Evolutionary conservation across 148 eudicot genomes (phyloP), one percentile per base, ranked within the genome.

Genomic region (Rhododendron kiyosumense): DNA sequence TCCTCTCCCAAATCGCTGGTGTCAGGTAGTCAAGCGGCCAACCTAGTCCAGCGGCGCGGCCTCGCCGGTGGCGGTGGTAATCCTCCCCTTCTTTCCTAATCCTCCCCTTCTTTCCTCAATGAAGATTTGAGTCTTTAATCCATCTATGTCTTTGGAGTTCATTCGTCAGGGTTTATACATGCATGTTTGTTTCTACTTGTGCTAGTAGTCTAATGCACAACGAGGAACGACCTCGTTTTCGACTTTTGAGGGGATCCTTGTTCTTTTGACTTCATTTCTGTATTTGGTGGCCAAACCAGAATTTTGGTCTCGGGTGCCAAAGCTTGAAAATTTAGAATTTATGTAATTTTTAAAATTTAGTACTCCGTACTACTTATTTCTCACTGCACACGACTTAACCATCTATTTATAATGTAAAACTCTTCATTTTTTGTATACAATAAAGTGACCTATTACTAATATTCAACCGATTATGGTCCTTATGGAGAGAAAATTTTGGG

Each of bases 21-120:
- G 41, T 46, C 88, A 1, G 63, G 88, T n/a, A 49, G 77, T 15
- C 77, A 86, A 61, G 88, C 89, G 18, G 51, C 87, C 59, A 77
- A 34, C 65, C 82, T 91, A 34, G 67, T 89, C 88, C 91, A 87
- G 28, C 91, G 90, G 49, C 93, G 93, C 57, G 90, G 94, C 28
- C 85, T 92, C 41, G 88, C 93, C 67, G 85, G 86, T 41, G 90
- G 88, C 57, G 92, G 79, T n/a, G 92, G 89, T 89, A 63, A 52
- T 20, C 57, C 71, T 82, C 65, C 46, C 22, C n/a, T 75, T 78
- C 24, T 65, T 73, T 86, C 5, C 46, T 89, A 63, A 52, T 20
- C 57, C 71, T 82, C 65, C 46, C 22, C n/a, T 75, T 78, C 24
- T 67, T 73, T 86, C 6, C 48, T 8, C 34, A 38, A 54, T 18